Evolutionary conservation across 352 stramenopile genomes (phyloP), one percentile per base, ranked within the genome.

Genomic region (Globisporangium splendens): DNA sequence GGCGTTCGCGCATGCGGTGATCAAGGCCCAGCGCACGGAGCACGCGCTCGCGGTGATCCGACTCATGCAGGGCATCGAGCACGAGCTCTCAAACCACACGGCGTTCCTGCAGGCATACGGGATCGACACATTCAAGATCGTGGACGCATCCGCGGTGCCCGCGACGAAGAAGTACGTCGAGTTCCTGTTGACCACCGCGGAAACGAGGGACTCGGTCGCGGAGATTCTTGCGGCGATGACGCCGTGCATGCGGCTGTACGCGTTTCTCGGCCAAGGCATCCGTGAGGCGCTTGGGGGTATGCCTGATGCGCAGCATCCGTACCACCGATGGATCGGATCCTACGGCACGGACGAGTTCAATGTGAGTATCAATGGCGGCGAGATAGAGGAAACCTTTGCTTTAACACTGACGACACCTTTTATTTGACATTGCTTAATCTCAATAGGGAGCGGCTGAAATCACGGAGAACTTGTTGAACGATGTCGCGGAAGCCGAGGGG

Each of bases 171-270:
- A 68, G 24, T 86, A 86, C 53, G 72, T 82, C 21, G 58, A 77
- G 24, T 86, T 86, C 47, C 48, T 86, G 49, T 51, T 84, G 14
- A 33, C 65, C 17, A 84, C 73, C 0, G 76, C 76, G 22, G 73
- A 72, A 51, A 59, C 53, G 11, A 46, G 56, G 3, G 24, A 49
- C 6, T 70, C 72, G 0, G 70, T 79, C 5, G 66, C 67, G 0
- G 62, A 74, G 38, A 83, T 86, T 55, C 59, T 86, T 8, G 65
- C 76, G 8, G 70, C 76, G 5, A 84, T 86, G 76, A 76, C 73
- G 17, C 76, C 76, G 3, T 86, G 73, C 33, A 70, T 76, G 56
- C 73, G 73, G 0, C 55, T 86, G 13, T 86, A 86, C 47, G 61
- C 71, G 20, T 84, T 84, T 42, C 31, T 86, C 10, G 73, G 76